Percentiles rank a stretch among this genome's conserved stretches.
Conservation (phyloP, 805 yeast genomes). For the Lachancea waltii region DNA sequence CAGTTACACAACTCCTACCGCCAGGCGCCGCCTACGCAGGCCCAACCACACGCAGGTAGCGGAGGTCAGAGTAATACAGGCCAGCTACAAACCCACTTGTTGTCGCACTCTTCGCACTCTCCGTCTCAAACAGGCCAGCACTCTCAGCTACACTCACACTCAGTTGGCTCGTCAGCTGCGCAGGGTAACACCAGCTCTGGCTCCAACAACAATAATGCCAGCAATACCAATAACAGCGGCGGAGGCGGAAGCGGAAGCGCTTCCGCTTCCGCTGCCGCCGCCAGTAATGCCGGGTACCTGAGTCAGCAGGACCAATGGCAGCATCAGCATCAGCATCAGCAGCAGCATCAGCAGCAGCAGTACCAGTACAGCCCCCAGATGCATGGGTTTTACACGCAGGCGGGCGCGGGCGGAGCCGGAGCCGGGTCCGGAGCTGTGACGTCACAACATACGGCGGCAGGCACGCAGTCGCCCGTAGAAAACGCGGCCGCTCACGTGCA, state of each 20-base stretch:
- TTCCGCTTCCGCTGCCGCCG: too few relatives aligned
- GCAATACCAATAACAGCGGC: not conserved
- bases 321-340: conserved; percentile 10
- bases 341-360: conserved; percentile 6
- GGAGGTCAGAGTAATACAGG: too few relatives aligned
- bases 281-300: not conserved
- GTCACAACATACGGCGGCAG: not conserved
- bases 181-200: not conserved
- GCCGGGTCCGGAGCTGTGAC: conserved; percentile 2
- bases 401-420: conserved; percentile 6
- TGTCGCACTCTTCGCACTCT: not conserved
- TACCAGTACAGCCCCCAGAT: conserved; percentile 9
- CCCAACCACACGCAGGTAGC: too few relatives aligned
- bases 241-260: not conserved
- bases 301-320: conserved; percentile 3
- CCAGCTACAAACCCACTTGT: not conserved
- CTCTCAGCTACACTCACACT: not conserved
- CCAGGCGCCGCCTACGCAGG: too few relatives aligned
- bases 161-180: not conserved
- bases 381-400: conserved; percentile 4
- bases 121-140: not conserved
- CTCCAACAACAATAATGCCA: conserved; percentile 1
- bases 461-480: conserved; percentile 8
- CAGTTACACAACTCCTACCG: not conserved
- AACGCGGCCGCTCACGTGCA: conserved; percentile 8